phyloP scores from a whole-genome alignment of 306 rosid genomes.

The Adenanthera pavonina region DNA sequence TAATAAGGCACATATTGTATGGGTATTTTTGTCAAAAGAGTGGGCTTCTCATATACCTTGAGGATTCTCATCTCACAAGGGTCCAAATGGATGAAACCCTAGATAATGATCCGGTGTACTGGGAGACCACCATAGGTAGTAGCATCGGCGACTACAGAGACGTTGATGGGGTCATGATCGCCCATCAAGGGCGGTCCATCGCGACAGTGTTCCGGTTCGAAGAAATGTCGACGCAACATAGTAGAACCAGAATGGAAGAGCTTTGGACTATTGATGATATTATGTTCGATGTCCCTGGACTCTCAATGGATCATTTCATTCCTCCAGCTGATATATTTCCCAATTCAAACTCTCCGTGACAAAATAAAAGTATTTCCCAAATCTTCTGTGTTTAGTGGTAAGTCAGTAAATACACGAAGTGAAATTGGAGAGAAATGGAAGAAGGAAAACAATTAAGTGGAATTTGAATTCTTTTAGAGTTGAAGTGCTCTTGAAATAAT shows the following conservation, averaged over 20 bases:
- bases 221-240: conserved; percentile 76
- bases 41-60: conserved; percentile 87
- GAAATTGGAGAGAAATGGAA: neutral
- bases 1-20: conserved; percentile 79
- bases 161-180: conserved; percentile 75
- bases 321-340: conserved; percentile 84
- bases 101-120: conserved; percentile 64
- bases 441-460: neutral
- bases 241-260: conserved; percentile 91
- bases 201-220: conserved; percentile 88
- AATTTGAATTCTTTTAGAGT: neutral
- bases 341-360: conserved; percentile 54
- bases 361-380: conserved; percentile 5
- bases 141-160: conserved; percentile 81
- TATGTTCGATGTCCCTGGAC: conserved; percentile 88
- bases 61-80: conserved; percentile 91
- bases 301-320: conserved; percentile 83
- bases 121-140: conserved; percentile 98
- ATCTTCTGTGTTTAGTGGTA: neutral
- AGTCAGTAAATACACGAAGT: neutral
- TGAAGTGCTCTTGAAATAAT: too few relatives aligned
- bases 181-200: conserved; percentile 88
- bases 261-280: conserved; percentile 90
- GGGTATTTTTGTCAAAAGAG: conserved; percentile 95
- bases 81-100: conserved; percentile 57